Evolutionary conservation across 176 grass and related monocot genomes (phyloP), one percentile per base, ranked within the genome.

Genomic region (Coix lacrymajobi): DNA sequence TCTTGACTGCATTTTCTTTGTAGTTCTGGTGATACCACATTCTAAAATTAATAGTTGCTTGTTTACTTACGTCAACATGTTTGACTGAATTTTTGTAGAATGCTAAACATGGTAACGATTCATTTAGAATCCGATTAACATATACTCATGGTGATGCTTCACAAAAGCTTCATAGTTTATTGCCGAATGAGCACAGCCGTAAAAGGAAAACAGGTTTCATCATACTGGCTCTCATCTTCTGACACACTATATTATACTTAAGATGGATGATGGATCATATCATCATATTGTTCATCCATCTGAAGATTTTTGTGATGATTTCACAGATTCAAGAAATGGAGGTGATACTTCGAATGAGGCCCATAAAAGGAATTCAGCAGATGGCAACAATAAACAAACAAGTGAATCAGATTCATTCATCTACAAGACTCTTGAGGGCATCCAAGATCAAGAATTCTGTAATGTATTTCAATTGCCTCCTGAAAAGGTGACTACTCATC

Each of bases 121-220:
- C 86, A 24, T 98, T 98, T 71, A 90, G 70, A 88, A 93, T 98
- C 36, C 86, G 90, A 25, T 94, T 98, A 64, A 89, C 84, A 56
- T 98, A 93, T 88, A 89, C 82, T 46, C 92, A 98, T 86, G 41
- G 16, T 63, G 95, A 93, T 77, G 88, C 82, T 38, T 95, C 86
- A n/a, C 73, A 79, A 86, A 89, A 85, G 75, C 88, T 98, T 83
- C 79, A 84, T 38, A 73, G 56, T 57, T 67, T 81, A n/a, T 80
- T 98, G 40, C 65, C 84, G 86, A 86, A 82, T 86, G 51, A 86
- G 28, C 72, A 39, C 49, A 32, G 70, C 22, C 78, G 43, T 73
- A 94, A 82, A 88, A 90, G 80, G 83, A 90, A 92, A 76, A 16
- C 84, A 90, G 94, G 94, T 92, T 76, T 75, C 30, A 22, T 54